These are phyloP conservation scores for Xylaria sp. DNA, from an alignment of 495 filamentous ascomycete genomes.

Conservation along the genomic window DNA sequence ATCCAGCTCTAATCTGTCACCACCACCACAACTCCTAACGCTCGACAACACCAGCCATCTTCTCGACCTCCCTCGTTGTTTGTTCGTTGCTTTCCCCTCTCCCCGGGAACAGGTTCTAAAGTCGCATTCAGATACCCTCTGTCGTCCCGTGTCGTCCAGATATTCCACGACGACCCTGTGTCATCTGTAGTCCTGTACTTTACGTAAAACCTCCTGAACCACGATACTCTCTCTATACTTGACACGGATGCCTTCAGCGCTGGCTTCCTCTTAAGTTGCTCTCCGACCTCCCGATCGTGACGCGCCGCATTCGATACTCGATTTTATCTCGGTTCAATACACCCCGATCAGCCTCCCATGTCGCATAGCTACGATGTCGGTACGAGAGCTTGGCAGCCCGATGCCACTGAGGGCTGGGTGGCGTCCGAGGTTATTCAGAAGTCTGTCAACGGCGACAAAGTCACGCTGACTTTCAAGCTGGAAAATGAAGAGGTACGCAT, in stretches of 20 bases:
- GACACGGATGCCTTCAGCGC: conserved; percentile 42
- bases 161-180: conserved; percentile 25
- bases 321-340: conserved; percentile 23
- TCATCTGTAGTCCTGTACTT: conserved; percentile 26
- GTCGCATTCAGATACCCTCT: conserved; percentile 29
- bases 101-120: conserved; percentile 15
- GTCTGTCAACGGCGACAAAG: conserved; percentile 81
- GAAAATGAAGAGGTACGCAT: conserved; percentile 89
- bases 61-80: conserved; percentile 25
- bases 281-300: conserved; percentile 30
- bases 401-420: conserved; percentile 94
- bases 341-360: conserved; percentile 62
- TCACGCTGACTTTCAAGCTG: conserved; percentile 82
- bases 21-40: conserved; percentile 22
- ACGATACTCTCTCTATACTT: conserved; percentile 28
- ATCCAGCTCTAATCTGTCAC: conserved; percentile 32
- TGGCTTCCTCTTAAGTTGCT: conserved; percentile 32
- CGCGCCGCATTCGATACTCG: conserved; percentile 32
- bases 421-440: conserved; percentile 94
- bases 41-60: conserved; percentile 28
- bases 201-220: conserved; percentile 24
- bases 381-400: conserved; percentile 97
- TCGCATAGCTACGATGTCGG: conserved; percentile 97
- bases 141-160: conserved; percentile 22
- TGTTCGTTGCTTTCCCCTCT: conserved; percentile 20